phyloP scores from a whole-genome alignment of 2,329 filamentous ascomycete species.

The Trichophaea hybrida region DNA sequence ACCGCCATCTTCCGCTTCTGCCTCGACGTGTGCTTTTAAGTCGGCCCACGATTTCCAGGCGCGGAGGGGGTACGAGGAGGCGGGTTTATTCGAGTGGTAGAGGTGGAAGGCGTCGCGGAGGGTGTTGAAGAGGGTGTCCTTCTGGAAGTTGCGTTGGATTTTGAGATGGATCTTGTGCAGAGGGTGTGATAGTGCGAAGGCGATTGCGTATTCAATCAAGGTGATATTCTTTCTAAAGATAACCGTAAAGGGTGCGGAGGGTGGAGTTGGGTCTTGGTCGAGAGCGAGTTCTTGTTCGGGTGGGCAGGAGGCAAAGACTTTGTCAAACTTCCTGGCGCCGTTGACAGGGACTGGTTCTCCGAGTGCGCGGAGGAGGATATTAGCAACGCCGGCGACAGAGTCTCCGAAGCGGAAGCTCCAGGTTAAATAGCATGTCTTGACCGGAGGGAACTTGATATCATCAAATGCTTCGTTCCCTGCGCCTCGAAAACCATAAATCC shows the following conservation, averaged over 20 bases:
- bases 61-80: not conserved
- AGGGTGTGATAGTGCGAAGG: constrained; percentile 7
- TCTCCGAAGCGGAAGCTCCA: constrained; percentile 24
- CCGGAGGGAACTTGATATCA: constrained; percentile 16
- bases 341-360: constrained; percentile 15
- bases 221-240: constrained; percentile 17
- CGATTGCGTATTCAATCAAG: constrained; percentile 11
- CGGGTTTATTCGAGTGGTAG: not conserved
- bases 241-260: constrained; percentile 7
- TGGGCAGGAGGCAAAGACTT: not conserved
- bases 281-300: constrained; percentile 5
- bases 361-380: constrained; percentile 15
- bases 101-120: constrained; percentile 9
- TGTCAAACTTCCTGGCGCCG: constrained; percentile 9
- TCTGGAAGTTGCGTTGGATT: constrained; percentile 7
- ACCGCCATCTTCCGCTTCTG: not conserved
- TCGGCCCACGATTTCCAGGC: constrained; percentile 12
- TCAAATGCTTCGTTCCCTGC: constrained; percentile 24
- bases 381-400: constrained; percentile 19
- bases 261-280: constrained; percentile 9
- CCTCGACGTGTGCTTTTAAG: constrained; percentile 9
- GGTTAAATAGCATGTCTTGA: constrained; percentile 16
- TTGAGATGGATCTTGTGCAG: constrained; percentile 4
- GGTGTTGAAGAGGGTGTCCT: constrained; percentile 9
- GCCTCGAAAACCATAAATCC: constrained; percentile 24